Base-by-base conservation (phyloP, 192 early-diverging fungal genomes). In the Dissophora globulifera region DNA sequence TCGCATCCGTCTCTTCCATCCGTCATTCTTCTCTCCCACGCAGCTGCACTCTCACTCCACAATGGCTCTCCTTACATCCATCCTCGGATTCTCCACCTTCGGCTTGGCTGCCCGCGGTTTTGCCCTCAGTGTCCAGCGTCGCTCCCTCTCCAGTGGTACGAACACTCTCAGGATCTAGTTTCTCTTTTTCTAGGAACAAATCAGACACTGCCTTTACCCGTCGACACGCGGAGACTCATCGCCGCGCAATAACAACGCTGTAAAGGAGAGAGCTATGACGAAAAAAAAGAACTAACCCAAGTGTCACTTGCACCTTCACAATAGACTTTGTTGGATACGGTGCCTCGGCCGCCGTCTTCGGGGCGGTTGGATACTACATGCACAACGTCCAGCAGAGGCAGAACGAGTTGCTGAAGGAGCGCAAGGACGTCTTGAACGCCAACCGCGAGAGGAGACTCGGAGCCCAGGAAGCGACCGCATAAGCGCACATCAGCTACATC, bases 321-420 rank as follows among this genome's bases (percentile, higher is more conserved):
- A n/a, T 75, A 75, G 71, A 56, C 12, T 66, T 75, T 26, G 71
- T 9, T 38, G 71, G 71, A 53, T 75, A 75, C 35, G 71, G 71
- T 22, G 33, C 38, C 45, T 58, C 71, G 2, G 62, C 62, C 5
- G 53, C 42, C 17, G 71, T 55, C 38, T 29, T 75, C 50, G 62
- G 62, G 48, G 42, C 33, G 20, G 40, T 75, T 23, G 71, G 71
- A 54, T 75, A 75, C 48, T 54, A 55, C 50, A 45, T 66, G 29
- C 27, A 75, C 45, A 51, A 51, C 29, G 38, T 75, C 23, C 62
- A 66, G 62, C 62, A 66, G 62, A 75, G 71, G 66, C 71, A 75
- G 46, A 60, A 58, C 46, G 62, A 75, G 58, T 47, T 75, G 53
- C 49, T 75, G 62, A 75, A 75, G 62, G 71, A 75, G 25, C 71